Percentiles rank a stretch among this genome's conserved stretches.
phyloP scores from a whole-genome alignment of 2,329 filamentous ascomycete species.

The Fusarium acutatum region DNA sequence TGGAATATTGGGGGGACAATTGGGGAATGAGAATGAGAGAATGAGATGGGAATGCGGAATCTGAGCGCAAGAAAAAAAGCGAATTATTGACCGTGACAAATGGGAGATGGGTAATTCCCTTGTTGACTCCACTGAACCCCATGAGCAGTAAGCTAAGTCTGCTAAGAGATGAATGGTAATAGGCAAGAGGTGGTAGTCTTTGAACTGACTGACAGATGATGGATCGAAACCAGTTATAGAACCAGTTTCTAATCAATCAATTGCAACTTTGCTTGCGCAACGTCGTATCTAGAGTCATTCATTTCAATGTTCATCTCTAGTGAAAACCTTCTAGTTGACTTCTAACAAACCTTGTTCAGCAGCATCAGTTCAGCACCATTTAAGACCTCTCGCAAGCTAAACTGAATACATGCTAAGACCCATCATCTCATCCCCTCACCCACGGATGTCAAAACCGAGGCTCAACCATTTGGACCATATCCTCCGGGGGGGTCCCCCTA shows the following conservation, averaged over 20 bases:
- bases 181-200: neutral
- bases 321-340: slow-evolving; percentile 16
- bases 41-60: slow-evolving; percentile 8
- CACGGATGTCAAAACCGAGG: slow-evolving; percentile 7
- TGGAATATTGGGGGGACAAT: neutral
- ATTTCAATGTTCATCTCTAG: neutral
- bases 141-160: neutral
- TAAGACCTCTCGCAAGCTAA: slow-evolving; percentile 1
- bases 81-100: neutral
- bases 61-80: neutral
- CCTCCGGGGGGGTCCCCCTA: neutral
- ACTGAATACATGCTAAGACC: neutral
- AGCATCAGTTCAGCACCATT: neutral
- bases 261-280: neutral
- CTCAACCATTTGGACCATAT: slow-evolving; percentile 13
- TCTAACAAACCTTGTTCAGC: neutral
- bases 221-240: neutral
- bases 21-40: neutral
- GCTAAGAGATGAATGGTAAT: neutral
- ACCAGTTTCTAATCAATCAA: neutral
- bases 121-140: neutral
- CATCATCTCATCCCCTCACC: neutral
- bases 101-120: neutral
- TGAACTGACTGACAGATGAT: neutral
- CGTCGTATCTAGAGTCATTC: neutral